These are phyloP conservation scores for Gossypium raimondii DNA, from an alignment of 345 rosid genomes.

Conservation along the genomic window DNA sequence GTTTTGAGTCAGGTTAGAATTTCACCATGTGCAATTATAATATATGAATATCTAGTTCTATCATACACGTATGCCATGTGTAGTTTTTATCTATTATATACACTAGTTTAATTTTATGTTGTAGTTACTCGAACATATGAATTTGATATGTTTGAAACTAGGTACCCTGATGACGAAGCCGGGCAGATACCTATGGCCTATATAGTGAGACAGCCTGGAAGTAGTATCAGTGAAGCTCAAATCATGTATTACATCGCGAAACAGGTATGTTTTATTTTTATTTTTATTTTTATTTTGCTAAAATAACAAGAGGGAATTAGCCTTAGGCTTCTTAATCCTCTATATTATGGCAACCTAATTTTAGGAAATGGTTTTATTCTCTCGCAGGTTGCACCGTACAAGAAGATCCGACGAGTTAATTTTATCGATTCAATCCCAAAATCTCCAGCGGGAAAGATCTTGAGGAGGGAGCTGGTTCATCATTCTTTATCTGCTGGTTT, in stretches of 20 bases:
- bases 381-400: conserved; percentile 78
- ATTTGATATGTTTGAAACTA: conserved; percentile 23
- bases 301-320: neutral
- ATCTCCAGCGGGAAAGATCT: conserved; percentile 71
- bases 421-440: conserved; percentile 66
- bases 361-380: neutral
- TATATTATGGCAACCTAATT: neutral
- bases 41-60: too few species aligned
- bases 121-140: neutral
- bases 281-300: too few species aligned
- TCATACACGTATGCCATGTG: too few species aligned
- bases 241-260: conserved; percentile 62
- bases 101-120: too few species aligned
- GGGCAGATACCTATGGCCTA: conserved; percentile 94
- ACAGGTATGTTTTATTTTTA: conserved; percentile 42
- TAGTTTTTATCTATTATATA: too few species aligned
- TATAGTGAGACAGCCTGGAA: conserved; percentile 77
- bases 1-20: too few species aligned
- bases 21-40: too few species aligned
- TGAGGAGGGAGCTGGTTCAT: conserved; percentile 62
- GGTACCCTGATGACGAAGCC: conserved; percentile 89
- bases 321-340: neutral
- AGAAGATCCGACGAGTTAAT: conserved; percentile 72
- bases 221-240: conserved; percentile 46
- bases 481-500: conserved; percentile 34